Conservation (phyloP, 192 early-diverging fungal genomes). For the Coemansia sp. region DNA sequence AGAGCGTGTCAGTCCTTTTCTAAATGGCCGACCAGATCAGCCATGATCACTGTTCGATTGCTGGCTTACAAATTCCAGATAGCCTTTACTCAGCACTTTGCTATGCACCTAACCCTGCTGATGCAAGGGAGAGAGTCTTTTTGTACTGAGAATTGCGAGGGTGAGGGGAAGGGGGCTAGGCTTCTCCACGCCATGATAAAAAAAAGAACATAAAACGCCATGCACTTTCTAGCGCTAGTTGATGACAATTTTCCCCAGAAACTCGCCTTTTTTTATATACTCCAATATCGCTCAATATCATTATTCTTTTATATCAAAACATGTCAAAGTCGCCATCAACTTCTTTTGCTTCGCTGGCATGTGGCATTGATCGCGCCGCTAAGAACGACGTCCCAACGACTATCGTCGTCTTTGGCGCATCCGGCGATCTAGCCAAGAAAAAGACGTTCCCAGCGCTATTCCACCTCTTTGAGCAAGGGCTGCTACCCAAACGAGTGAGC, state of each 20-base stretch:
- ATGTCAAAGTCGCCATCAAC: constrained; percentile 15
- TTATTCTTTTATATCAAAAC: not conserved
- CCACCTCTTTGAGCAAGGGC: constrained; percentile 79
- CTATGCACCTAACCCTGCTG: constrained; percentile 2
- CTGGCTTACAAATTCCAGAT: not conserved
- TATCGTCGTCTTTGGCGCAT: constrained; percentile 77
- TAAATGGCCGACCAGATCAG: not conserved
- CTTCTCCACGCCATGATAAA: not conserved
- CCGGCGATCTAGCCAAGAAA: constrained; percentile 94
- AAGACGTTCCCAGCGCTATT: constrained; percentile 97
- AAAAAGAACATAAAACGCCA: not conserved
- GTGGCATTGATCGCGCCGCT: constrained; percentile 42
- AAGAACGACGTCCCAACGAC: constrained; percentile 39
- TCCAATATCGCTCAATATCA: not conserved
- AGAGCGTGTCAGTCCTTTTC: not conserved
- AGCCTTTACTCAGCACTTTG: no score
- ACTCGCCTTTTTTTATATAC: not conserved
- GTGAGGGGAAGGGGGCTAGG: not conserved
- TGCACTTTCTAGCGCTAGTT: not conserved
- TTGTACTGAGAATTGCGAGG: not conserved
- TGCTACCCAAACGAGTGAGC: constrained; percentile 70
- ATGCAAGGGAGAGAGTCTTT: not conserved
- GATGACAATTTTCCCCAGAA: not conserved
- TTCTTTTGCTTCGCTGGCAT: constrained; percentile 24
- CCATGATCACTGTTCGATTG: not conserved